phyloP scores from a whole-genome alignment of 441 rosid species.

The Metrosideros polymorpha region DNA sequence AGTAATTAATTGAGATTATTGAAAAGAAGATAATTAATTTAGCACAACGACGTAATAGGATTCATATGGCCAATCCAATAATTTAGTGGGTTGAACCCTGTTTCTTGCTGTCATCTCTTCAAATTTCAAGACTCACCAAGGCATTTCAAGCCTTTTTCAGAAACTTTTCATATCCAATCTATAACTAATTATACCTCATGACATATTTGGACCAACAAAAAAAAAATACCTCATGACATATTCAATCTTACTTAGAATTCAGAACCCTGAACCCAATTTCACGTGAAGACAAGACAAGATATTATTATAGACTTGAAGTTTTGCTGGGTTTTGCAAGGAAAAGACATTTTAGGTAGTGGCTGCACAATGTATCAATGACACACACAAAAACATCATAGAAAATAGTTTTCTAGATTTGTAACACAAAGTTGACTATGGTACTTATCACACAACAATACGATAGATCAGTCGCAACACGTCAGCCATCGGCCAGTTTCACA shows the following conservation, averaged over 20 bases:
- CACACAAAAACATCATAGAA: neutral
- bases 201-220: too few relatives aligned
- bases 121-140: neutral
- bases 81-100: neutral
- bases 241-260: neutral
- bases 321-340: neutral
- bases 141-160: neutral
- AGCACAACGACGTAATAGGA: neutral
- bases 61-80: neutral
- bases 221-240: too few relatives aligned
- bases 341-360: neutral
- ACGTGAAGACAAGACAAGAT: neutral
- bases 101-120: neutral
- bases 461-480: neutral
- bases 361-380: neutral
- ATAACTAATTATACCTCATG: neutral
- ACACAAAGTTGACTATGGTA: neutral
- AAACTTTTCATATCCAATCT: neutral
- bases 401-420: neutral
- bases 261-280: neutral
- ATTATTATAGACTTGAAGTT: neutral
- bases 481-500: neutral
- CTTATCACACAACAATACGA: neutral
- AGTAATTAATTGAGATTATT: too few relatives aligned
- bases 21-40: neutral